These are phyloP conservation scores for Kodamaea plutei DNA, from an alignment of 1,139 yeast species.

Conservation along the genomic window DNA sequence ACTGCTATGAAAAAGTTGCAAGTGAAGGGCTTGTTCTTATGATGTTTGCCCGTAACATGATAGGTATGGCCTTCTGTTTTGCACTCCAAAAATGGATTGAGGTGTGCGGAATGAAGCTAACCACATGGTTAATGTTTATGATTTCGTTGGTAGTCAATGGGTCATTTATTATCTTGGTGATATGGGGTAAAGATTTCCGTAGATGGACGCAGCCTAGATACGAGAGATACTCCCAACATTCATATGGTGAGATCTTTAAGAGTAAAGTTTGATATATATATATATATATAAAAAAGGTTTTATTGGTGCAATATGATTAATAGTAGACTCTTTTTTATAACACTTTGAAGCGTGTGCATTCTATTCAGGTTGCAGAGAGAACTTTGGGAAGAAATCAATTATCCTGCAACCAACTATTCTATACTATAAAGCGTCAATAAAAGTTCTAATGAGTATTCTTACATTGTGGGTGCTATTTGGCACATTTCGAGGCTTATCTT, in stretches of 20 bases:
- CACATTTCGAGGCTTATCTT: too few species aligned
- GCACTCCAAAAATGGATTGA: slow-evolving; percentile 49
- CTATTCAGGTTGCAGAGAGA: too few species aligned
- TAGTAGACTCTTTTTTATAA: too few species aligned
- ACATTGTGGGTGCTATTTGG: too few species aligned
- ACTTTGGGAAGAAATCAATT: too few species aligned
- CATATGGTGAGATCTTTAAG: slow-evolving; percentile 2
- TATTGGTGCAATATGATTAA: too few species aligned
- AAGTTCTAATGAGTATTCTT: too few species aligned
- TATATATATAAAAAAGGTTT: not conserved
- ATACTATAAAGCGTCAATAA: too few species aligned
- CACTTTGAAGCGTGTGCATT: too few species aligned
- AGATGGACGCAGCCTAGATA: slow-evolving; percentile 26
- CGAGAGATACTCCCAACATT: slow-evolving; percentile 12
- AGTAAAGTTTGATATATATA: not conserved
- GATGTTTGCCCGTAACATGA: slow-evolving; percentile 43
- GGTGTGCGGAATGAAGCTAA: slow-evolving; percentile 28
- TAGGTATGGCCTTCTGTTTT: slow-evolving; percentile 46
- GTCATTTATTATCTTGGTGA: slow-evolving; percentile 30
- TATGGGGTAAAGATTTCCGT: slow-evolving; percentile 40
- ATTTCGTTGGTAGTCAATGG: slow-evolving; percentile 42
- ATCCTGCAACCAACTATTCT: too few species aligned
- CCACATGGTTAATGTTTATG: slow-evolving; percentile 48
- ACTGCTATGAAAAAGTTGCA: slow-evolving; percentile 54
- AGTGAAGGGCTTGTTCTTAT: slow-evolving; percentile 50